Evolutionary conservation across 2,329 filamentous ascomycete species (phyloP), one percentile per base, ranked within the genome.

Genomic region (Penicillium capsulatum): DNA sequence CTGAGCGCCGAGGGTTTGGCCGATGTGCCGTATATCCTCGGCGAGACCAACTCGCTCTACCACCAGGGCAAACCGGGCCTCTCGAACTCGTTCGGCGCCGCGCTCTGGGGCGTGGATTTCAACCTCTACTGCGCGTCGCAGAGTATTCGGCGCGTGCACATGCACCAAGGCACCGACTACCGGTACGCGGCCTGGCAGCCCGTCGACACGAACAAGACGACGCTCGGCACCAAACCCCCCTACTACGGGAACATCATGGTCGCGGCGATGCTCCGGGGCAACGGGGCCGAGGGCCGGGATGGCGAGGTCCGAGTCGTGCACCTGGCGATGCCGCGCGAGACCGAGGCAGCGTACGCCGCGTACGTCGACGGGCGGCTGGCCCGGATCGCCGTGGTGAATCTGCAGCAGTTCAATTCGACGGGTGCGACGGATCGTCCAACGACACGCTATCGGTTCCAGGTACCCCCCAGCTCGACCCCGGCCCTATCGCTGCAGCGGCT

Each of bases 131-230:
- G 70, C 37, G 80, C 79, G 1, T 66, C 73, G 0, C 70, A 71
- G 2, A 74, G 74, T 11, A 75, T 83, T 60, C 64, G 65, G 31
- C 72, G 79, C 14, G 70, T 79, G 2, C 77, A 82, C 54, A 78
- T 83, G 75, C 80, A 84, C 59, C 73, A 76, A 65, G 80, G 79
- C 8, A 80, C 76, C 10, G 72, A 81, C 55, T 83, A 79, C 55
- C 70, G 79, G 6, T 83, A 83, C 55, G 69, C 69, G 43, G 65
- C 70, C 32, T 83, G 79, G 79, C 79, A 83, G 52, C 78, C 79
- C 0, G 51, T 81, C 31, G 52, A 64, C 3, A 81, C 77, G 0
- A 56, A 64, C 34, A 66, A 67, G 10, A 71, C 72, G 0, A 63
- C 65, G 6, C 65, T 70, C 2, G 79, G 77, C 10, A 83, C 79